Evolutionary conservation across 164 flowering plant genomes (phyloP).

Genomic region (Vitis cinerea): DNA sequence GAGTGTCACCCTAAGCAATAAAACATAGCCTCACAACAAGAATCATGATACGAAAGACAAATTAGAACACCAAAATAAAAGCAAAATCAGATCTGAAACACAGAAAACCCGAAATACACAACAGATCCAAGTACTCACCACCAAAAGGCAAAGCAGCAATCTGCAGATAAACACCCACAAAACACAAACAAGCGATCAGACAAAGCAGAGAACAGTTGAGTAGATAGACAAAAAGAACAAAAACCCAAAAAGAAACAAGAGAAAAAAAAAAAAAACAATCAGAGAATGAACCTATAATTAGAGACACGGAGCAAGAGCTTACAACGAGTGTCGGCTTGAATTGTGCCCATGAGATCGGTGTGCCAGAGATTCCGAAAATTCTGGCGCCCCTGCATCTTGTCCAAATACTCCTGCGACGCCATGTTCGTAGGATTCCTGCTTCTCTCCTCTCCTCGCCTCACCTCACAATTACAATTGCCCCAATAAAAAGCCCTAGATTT

Average conservation of each 20-base stretch:
- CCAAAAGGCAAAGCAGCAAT: constrained; percentile 51
- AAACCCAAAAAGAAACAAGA: constrained; percentile 1
- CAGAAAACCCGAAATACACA: neutral
- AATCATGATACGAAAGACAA: too few relatives aligned
- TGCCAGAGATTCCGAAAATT: constrained; percentile 84
- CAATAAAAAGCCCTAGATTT: too few relatives aligned
- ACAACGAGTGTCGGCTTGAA: constrained; percentile 74
- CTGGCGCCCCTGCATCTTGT: constrained; percentile 81
- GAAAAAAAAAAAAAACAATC: neutral
- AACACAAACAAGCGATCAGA: constrained; percentile 3
- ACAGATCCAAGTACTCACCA: constrained; percentile 38
- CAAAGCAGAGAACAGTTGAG: neutral
- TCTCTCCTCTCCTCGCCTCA: too few relatives aligned
- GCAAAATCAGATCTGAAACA: neutral
- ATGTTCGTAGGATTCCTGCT: constrained; percentile 12
- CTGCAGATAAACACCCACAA: constrained; percentile 27
- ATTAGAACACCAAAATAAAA: neutral
- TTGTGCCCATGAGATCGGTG: constrained; percentile 68
- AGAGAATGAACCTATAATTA: neutral
- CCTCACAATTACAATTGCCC: too few relatives aligned
- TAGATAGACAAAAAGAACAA: neutral
- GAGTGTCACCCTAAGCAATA: too few relatives aligned
- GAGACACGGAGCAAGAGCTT: constrained; percentile 12
- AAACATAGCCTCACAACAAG: too few relatives aligned
- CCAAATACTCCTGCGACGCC: constrained; percentile 52